phyloP scores from a whole-genome alignment of 345 rosid species.

The Jatropha curcas region DNA sequence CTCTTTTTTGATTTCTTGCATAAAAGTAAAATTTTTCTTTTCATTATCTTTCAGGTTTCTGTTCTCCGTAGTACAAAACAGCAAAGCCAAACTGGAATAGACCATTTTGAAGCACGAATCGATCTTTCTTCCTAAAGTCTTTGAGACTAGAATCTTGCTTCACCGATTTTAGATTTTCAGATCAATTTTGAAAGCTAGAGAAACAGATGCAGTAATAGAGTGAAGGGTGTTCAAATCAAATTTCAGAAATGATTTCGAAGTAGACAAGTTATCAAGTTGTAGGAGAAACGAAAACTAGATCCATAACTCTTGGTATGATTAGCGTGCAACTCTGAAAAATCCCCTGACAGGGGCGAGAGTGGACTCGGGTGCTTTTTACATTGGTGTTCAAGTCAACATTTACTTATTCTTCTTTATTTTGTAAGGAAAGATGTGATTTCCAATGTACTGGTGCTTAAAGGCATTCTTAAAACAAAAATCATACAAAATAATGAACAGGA shows the following conservation, averaged over 20 bases:
- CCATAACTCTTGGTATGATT: no score
- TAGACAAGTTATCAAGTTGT: no score
- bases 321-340: no score
- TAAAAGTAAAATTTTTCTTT: not conserved
- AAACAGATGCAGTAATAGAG: not conserved
- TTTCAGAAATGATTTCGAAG: not conserved
- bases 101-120: conserved; percentile 84
- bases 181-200: not conserved
- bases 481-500: no score
- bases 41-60: conserved; percentile 50
- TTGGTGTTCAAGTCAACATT: no score
- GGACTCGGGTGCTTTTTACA: no score
- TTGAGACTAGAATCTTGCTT: not conserved
- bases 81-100: conserved; percentile 37
- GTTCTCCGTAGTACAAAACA: conserved; percentile 57
- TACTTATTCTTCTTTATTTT: no score
- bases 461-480: no score
- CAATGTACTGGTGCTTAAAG: no score
- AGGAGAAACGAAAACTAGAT: no score
- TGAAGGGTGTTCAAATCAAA: not conserved
- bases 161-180: not conserved
- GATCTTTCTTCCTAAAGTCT: conserved; percentile 40
- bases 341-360: no score
- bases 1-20: not conserved
- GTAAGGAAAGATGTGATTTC: no score